Evolutionary conservation across 345 rosid genomes (phyloP).

Genomic region (Turnera subulata): DNA sequence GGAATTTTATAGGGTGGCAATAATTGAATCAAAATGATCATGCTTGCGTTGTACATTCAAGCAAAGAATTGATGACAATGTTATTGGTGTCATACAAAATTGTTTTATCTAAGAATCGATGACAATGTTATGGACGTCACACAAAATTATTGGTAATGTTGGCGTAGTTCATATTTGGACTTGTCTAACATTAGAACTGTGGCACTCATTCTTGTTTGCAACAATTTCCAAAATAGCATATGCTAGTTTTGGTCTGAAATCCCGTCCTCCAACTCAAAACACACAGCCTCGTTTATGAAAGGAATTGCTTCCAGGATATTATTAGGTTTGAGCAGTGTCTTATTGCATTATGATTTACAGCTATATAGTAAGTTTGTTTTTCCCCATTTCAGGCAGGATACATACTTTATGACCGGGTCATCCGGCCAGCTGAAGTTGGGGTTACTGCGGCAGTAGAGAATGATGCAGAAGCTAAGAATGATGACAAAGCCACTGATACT

Average conservation of each 20-base stretch:
- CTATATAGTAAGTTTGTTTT: background rate
- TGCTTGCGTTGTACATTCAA: background rate
- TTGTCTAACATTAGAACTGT: too few relatives aligned
- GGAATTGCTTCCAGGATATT: too few relatives aligned
- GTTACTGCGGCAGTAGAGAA: constrained; percentile 56
- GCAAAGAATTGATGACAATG: background rate
- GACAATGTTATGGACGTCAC: too few relatives aligned
- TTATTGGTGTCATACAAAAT: too few relatives aligned
- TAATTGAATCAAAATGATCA: background rate
- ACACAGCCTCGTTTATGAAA: background rate
- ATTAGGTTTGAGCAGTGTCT: too few relatives aligned
- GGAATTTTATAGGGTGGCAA: background rate
- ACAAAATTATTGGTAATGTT: too few relatives aligned
- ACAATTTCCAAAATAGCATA: too few relatives aligned
- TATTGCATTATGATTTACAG: too few relatives aligned
- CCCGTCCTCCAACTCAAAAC: background rate
- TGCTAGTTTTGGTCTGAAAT: too few relatives aligned
- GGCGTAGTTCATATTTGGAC: too few relatives aligned
- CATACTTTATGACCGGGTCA: constrained; percentile 63
- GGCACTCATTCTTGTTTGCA: too few relatives aligned
- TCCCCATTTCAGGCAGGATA: constrained; percentile 67
- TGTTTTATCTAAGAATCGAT: too few relatives aligned
- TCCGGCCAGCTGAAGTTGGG: constrained; percentile 95
- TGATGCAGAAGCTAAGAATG: background rate
- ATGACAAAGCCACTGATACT: constrained; percentile 8